phyloP scores from a whole-genome alignment of 768 basidiomycete genomes.

The Mycena olivaceomarginata region DNA sequence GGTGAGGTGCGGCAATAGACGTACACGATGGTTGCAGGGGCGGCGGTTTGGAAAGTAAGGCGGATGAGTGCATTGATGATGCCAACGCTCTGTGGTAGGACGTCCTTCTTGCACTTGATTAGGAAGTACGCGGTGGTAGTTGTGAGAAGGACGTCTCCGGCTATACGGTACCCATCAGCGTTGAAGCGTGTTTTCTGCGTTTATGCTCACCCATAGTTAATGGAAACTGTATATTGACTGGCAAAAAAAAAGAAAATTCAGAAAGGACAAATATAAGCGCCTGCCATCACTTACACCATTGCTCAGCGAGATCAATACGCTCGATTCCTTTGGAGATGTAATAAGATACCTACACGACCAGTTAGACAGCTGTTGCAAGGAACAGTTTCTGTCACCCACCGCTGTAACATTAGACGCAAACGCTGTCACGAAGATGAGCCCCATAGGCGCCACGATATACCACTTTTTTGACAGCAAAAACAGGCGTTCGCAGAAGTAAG shows the following conservation, averaged over 20 bases:
- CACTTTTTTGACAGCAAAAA: constrained; percentile 7
- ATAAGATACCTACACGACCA: neutral
- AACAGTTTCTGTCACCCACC: neutral
- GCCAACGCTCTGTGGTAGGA: constrained; percentile 53
- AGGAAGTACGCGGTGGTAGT: constrained; percentile 51
- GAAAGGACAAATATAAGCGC: neutral
- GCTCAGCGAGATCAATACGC: neutral
- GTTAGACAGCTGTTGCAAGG: neutral
- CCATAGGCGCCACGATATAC: constrained; percentile 4
- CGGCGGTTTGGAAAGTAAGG: constrained; percentile 54
- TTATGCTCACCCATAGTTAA: neutral
- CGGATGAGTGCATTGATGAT: constrained; percentile 52
- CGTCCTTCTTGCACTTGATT: constrained; percentile 48
- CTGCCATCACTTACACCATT: constrained; percentile 2
- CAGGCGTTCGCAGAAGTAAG: constrained; percentile 14
- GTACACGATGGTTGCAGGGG: constrained; percentile 57
- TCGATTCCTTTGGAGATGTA: neutral
- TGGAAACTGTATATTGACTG: neutral
- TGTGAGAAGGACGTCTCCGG: constrained; percentile 52
- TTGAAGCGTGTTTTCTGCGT: neutral
- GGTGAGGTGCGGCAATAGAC: neutral
- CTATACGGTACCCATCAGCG: constrained; percentile 34
- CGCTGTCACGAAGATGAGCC: neutral
- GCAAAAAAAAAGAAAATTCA: neutral
- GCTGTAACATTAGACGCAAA: neutral